These are phyloP conservation scores for Raphidocelis subcapitata DNA, from an alignment of 139 green algal species.

Conservation along the genomic window DNA sequence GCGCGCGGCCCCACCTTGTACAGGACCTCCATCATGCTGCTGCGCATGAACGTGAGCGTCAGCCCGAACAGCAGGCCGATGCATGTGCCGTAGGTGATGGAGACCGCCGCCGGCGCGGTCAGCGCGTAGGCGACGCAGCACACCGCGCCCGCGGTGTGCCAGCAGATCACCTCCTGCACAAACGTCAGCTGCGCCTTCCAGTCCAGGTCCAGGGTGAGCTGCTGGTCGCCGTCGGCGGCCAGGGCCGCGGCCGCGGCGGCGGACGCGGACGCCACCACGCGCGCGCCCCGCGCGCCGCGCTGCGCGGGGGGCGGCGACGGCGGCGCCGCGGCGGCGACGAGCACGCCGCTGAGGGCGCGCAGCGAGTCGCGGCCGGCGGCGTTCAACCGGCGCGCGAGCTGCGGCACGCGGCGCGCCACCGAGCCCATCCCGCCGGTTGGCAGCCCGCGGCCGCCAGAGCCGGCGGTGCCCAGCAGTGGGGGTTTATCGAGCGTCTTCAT, in stretches of 20 bases:
- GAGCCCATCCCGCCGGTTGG: too few relatives aligned
- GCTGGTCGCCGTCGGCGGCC: not conserved
- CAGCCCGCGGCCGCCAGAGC: too few relatives aligned
- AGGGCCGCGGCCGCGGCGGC: not conserved
- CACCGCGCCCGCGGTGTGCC: conserved; percentile 19
- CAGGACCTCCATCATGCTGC: conserved; percentile 36
- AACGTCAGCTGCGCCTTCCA: conserved; percentile 10
- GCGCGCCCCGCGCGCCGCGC: too few relatives aligned
- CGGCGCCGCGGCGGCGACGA: too few relatives aligned
- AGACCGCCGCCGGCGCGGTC: conserved; percentile 29
- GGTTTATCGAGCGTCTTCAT: too few relatives aligned
- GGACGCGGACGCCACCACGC: not conserved
- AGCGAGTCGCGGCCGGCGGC: too few relatives aligned
- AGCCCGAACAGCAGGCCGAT: conserved; percentile 32
- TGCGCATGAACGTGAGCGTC: conserved; percentile 26
- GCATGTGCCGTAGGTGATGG: conserved; percentile 27
- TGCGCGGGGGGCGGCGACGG: too few relatives aligned
- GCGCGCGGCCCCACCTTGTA: conserved; percentile 32
- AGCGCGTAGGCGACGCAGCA: conserved; percentile 32
- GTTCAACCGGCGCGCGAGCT: too few relatives aligned
- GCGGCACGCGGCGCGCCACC: too few relatives aligned
- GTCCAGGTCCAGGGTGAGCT: conserved; percentile 23
- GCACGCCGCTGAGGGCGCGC: too few relatives aligned
- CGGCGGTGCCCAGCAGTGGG: not conserved
- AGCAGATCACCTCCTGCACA: conserved; percentile 23